A percentile compares a stretch with the other conserved stretches of the same genome.
Conservation (phyloP, 2,329 filamentous ascomycete genomes). For the Pseudogymnoascus sp. region DNA sequence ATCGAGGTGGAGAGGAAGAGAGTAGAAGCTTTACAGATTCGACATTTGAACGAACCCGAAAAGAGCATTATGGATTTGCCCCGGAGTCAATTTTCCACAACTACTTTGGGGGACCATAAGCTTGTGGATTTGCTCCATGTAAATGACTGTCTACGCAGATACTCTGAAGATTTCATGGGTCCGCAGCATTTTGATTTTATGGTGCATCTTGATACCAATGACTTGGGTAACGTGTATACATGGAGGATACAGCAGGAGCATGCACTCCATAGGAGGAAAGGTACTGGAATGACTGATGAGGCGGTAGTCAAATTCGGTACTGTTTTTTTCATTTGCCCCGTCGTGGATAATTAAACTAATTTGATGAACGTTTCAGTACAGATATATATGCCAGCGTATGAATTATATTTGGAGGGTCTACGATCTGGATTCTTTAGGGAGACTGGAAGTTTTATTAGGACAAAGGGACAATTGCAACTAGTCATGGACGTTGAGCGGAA, state of each 20-base stretch:
- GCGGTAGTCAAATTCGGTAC: slow-evolving; percentile 53
- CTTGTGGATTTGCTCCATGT: slow-evolving; percentile 50
- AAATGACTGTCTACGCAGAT: slow-evolving; percentile 52
- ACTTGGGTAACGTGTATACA: slow-evolving; percentile 57
- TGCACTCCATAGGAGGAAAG: slow-evolving; percentile 48
- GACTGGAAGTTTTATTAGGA: slow-evolving; percentile 11
- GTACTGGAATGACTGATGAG: slow-evolving; percentile 58
- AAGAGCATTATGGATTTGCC: not conserved
- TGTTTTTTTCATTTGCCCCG: not conserved
- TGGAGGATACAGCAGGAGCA: slow-evolving; percentile 63
- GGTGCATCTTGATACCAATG: slow-evolving; percentile 58
- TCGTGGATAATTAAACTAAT: not conserved
- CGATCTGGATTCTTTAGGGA: slow-evolving; percentile 40
- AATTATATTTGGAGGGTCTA: slow-evolving; percentile 45
- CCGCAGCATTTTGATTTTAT: slow-evolving; percentile 55
- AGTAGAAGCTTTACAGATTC: slow-evolving; percentile 34
- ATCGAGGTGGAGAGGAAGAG: slow-evolving; percentile 41
- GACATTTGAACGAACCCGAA: slow-evolving; percentile 3
- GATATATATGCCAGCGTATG: slow-evolving; percentile 49
- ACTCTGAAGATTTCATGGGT: slow-evolving; percentile 42
- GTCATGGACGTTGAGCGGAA: not conserved
- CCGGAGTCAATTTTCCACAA: slow-evolving; percentile 14
- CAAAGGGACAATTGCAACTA: slow-evolving; percentile 22
- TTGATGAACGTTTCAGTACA: slow-evolving; percentile 36
- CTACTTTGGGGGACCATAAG: slow-evolving; percentile 45